Conservation (phyloP, 2,329 filamentous ascomycete species). For the Bimuria novae-zelandiae region DNA sequence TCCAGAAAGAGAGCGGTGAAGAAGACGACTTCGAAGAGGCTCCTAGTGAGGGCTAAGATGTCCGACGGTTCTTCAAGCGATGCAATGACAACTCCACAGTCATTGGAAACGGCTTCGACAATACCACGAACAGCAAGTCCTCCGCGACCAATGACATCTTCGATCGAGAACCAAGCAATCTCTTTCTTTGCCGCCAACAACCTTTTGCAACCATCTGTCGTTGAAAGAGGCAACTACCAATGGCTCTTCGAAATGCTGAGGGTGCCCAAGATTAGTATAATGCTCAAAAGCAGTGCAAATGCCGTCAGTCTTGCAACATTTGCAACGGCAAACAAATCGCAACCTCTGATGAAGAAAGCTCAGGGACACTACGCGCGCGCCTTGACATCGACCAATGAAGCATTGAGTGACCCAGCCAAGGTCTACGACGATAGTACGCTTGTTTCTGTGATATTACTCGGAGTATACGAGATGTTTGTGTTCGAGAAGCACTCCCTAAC, state of each 20-base stretch:
- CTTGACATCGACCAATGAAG: constrained; percentile 29
- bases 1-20: constrained; percentile 16
- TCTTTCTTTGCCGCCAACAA: constrained; percentile 39
- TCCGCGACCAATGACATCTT: constrained; percentile 16
- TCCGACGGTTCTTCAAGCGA: background rate
- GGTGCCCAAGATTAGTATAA: constrained; percentile 20
- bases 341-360: constrained; percentile 29
- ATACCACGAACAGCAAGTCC: background rate
- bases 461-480: constrained; percentile 40
- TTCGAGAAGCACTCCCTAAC: constrained; percentile 34
- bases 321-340: constrained; percentile 30
- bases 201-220: constrained; percentile 26
- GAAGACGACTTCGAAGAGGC: background rate
- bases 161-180: constrained; percentile 35
- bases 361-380: constrained; percentile 31
- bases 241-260: constrained; percentile 30
- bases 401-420: constrained; percentile 17
- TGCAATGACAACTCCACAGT: background rate
- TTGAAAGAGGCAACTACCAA: constrained; percentile 34
- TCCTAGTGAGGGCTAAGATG: constrained; percentile 10
- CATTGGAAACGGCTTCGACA: background rate
- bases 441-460: constrained; percentile 37
- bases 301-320: constrained; percentile 32
- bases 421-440: constrained; percentile 31
- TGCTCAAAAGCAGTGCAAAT: constrained; percentile 27